phyloP scores from a whole-genome alignment of 352 stramenopile genomes.

The Phytophthora quininea region DNA sequence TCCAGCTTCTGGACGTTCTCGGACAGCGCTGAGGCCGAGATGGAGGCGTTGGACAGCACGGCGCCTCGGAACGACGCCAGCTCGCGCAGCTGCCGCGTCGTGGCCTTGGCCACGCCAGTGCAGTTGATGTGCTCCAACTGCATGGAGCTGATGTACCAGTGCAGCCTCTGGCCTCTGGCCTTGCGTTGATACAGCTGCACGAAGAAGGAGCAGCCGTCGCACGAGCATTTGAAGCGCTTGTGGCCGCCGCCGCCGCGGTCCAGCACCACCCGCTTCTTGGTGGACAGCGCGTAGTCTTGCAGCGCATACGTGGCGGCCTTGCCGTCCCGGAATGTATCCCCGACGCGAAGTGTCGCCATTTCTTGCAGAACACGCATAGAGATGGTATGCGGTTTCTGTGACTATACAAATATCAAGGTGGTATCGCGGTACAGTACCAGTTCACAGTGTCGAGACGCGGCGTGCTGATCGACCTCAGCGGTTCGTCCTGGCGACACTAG shows the following conservation, averaged over 20 bases:
- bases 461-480: conserved; percentile 62
- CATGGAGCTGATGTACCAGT: conserved; percentile 7
- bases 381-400: not conserved
- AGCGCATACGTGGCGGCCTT: not conserved
- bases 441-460: not conserved
- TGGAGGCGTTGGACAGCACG: not conserved
- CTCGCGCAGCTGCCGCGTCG: not conserved
- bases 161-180: not conserved
- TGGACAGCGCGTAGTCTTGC: not conserved
- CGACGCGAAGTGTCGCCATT: not conserved
- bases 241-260: not conserved
- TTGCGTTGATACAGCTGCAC: conserved; percentile 1
- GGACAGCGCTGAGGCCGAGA: not conserved
- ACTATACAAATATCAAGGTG: not conserved
- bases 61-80: not conserved
- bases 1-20: not conserved
- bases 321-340: not conserved
- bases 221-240: not conserved
- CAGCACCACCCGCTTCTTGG: not conserved
- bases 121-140: conserved; percentile 7
- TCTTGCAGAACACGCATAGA: not conserved
- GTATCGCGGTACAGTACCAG: not conserved
- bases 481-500: conserved; percentile 21
- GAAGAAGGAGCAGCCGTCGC: not conserved
- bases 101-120: not conserved